Conservation (phyloP, 1,284 basidiomycete genomes). For the Apiotrichum porosum region DNA sequence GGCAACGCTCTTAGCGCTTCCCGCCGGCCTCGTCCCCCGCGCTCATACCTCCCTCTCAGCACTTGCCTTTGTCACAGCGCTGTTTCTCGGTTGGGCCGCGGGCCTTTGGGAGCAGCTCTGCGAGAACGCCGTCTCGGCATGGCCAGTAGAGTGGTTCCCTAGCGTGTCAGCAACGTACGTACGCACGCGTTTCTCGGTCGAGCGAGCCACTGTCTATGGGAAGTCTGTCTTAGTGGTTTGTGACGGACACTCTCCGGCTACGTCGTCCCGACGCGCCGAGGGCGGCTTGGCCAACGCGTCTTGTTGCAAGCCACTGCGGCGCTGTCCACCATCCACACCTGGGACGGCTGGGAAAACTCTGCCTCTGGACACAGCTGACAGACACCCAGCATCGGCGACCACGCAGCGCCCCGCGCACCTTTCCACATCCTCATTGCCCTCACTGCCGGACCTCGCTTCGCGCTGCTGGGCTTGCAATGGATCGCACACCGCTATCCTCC, state of each 20-base stretch:
- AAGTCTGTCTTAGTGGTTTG: conserved; percentile 11
- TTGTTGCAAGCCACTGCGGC: too few species aligned
- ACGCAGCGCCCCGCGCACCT: conserved; percentile 79
- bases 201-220: too few species aligned
- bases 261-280: too few species aligned
- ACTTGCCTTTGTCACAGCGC: conserved; percentile 65
- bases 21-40: conserved; percentile 40
- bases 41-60: conserved; percentile 67
- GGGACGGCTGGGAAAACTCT: too few species aligned
- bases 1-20: conserved; percentile 36
- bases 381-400: conserved; percentile 75
- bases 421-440: conserved; percentile 89
- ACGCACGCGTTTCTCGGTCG: not conserved
- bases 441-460: conserved; percentile 77
- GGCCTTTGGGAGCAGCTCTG: conserved; percentile 83
- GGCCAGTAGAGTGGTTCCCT: conserved; percentile 87
- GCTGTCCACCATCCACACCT: too few species aligned
- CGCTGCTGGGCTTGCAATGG: conserved; percentile 69
- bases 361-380: too few species aligned
- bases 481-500: conserved; percentile 52
- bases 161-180: conserved; percentile 85
- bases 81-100: conserved; percentile 59
- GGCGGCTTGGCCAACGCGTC: too few species aligned
- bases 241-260: too few species aligned
- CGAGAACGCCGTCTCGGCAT: conserved; percentile 71